phyloP scores from a whole-genome alignment of 257 asterid species.

The Jasminum sambac region DNA sequence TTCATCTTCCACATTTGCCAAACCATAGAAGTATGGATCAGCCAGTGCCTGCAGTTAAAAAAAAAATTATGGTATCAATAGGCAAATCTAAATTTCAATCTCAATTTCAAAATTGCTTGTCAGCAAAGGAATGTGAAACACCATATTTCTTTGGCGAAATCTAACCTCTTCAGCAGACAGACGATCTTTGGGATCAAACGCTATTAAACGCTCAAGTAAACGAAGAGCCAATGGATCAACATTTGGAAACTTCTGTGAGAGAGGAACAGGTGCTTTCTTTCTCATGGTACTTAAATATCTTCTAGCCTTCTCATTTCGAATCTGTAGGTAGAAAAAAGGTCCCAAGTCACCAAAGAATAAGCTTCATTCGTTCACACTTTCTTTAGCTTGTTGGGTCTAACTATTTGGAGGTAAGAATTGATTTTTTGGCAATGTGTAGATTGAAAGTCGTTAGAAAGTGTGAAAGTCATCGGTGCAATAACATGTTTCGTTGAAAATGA shows the following conservation, averaged over 20 bases:
- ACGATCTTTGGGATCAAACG: conserved; percentile 95
- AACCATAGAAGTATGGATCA: conserved; percentile 77
- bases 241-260: conserved; percentile 69
- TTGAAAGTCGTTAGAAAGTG: too few species aligned
- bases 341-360: conserved; percentile 13
- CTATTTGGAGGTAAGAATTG: too few species aligned
- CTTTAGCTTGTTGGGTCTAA: too few species aligned
- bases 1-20: conserved; percentile 88
- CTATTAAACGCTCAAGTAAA: conserved; percentile 73
- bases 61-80: conserved; percentile 24
- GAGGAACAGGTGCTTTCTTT: conserved; percentile 64
- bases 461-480: too few species aligned
- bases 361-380: not conserved
- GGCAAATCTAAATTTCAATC: not conserved
- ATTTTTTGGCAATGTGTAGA: too few species aligned
- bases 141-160: conserved; percentile 9
- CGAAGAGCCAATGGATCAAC: conserved; percentile 90
- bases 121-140: not conserved
- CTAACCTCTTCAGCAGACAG: conserved; percentile 85
- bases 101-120: too few species aligned
- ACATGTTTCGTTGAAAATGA: too few species aligned
- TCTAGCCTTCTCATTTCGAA: conserved; percentile 91
- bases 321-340: conserved; percentile 44
- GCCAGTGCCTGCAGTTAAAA: conserved; percentile 65
- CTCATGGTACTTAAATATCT: conserved; percentile 86